Evolutionary conservation across 352 stramenopile species (phyloP).

Genomic region (Globisporangium recalcitrans): DNA sequence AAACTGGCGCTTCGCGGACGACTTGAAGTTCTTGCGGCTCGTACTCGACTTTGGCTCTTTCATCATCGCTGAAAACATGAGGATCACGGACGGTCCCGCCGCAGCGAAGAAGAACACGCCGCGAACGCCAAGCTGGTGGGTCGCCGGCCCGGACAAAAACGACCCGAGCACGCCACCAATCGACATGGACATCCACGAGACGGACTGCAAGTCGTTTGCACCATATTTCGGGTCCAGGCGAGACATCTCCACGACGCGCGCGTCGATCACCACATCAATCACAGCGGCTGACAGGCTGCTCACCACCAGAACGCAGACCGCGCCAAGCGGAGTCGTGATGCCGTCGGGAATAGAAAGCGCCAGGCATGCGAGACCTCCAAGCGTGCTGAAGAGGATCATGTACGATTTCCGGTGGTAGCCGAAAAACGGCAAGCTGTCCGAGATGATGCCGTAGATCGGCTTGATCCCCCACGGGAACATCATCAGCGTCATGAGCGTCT

Average conservation of each 20-base stretch:
- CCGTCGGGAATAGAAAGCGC: slow-evolving; percentile 45
- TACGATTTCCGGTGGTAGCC: slow-evolving; percentile 94
- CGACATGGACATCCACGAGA: slow-evolving; percentile 93
- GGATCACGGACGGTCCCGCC: slow-evolving; percentile 85
- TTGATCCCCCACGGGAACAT: slow-evolving; percentile 95
- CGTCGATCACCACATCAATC: slow-evolving; percentile 96
- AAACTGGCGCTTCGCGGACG: slow-evolving; percentile 47
- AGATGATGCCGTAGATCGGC: slow-evolving; percentile 95
- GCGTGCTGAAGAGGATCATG: slow-evolving; percentile 86
- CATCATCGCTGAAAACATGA: slow-evolving; percentile 86
- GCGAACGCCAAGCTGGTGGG: slow-evolving; percentile 87
- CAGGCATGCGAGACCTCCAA: slow-evolving; percentile 57
- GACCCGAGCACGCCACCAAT: slow-evolving; percentile 91
- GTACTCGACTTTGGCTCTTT: slow-evolving; percentile 65
- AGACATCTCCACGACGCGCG: slow-evolving; percentile 94
- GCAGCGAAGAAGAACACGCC: slow-evolving; percentile 92
- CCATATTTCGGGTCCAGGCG: slow-evolving; percentile 78
- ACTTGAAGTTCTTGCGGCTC: slow-evolving; percentile 41
- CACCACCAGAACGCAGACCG: slow-evolving; percentile 64
- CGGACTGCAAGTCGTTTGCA: slow-evolving; percentile 90
- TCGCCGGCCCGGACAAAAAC: slow-evolving; percentile 89
- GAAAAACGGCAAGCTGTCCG: slow-evolving; percentile 92
- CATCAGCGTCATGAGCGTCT: slow-evolving; percentile 91
- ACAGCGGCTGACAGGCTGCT: slow-evolving; percentile 89
- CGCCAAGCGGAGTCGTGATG: slow-evolving; percentile 49